phyloP scores from a whole-genome alignment of 2,329 filamentous ascomycete genomes.

The Clarireedia homoeocarpa region DNA sequence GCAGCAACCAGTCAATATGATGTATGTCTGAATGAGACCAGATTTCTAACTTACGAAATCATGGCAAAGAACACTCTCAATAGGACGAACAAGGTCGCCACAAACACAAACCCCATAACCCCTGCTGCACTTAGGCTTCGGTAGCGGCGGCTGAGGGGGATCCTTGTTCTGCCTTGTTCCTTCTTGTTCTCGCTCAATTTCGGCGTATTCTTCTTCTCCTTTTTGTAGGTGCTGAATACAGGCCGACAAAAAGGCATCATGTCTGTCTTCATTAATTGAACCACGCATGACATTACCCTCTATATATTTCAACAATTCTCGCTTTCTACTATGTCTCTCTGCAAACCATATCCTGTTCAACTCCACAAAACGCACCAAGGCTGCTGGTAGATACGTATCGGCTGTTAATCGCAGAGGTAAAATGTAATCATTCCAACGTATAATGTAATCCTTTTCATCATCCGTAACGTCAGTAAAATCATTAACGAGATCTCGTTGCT shows the following conservation, averaged over 20 bases:
- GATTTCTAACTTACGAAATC: constrained; percentile 14
- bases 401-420: constrained; percentile 17
- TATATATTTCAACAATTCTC: constrained; percentile 20
- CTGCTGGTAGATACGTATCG: constrained; percentile 14
- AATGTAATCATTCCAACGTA: constrained; percentile 26
- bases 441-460: constrained; percentile 27
- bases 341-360: constrained; percentile 22
- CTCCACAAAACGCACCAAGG: constrained; percentile 20
- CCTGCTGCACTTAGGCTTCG: constrained; percentile 1
- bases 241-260: background rate
- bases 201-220: constrained; percentile 2
- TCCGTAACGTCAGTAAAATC: constrained; percentile 24
- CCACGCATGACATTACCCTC: constrained; percentile 16
- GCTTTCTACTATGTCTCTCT: constrained; percentile 13
- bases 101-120: constrained; percentile 18
- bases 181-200: background rate
- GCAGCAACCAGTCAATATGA: background rate
- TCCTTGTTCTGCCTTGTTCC: background rate
- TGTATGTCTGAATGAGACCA: background rate
- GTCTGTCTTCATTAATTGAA: constrained; percentile 11
- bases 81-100: constrained; percentile 11
- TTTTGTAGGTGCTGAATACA: background rate
- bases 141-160: background rate
- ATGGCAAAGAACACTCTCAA: constrained; percentile 16
- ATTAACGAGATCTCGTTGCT: constrained; percentile 24